A percentile compares a stretch with the other conserved stretches of the same genome.
These are phyloP conservation scores for Candida golubevii DNA, from an alignment of 805 yeast species.

Conservation along the genomic window DNA sequence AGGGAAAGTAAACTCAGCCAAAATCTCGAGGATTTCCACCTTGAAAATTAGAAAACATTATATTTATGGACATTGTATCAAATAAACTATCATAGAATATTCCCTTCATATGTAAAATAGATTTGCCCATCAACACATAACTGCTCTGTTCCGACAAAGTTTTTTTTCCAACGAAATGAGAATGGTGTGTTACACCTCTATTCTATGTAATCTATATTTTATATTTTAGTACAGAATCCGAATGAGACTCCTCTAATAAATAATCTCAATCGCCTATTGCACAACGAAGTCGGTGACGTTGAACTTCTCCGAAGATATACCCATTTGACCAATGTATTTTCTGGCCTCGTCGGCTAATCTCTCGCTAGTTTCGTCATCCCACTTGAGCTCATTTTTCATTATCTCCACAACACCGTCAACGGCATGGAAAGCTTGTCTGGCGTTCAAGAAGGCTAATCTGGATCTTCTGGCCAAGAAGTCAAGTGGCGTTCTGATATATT, in stretches of 20 bases:
- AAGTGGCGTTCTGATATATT: conserved; percentile 80
- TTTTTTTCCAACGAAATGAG: too few species aligned
- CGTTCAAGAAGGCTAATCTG: conserved; percentile 87
- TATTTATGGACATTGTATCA: neutral
- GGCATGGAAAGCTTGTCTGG: conserved; percentile 73
- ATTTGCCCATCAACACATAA: too few species aligned
- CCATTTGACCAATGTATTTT: conserved; percentile 61
- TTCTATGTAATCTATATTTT: conserved; percentile 7
- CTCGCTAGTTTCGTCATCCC: conserved; percentile 61
- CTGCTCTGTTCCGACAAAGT: too few species aligned
- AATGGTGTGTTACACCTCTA: neutral
- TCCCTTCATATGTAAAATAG: too few species aligned
- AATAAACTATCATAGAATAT: too few species aligned
- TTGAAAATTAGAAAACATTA: conserved; percentile 3
- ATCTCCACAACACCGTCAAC: conserved; percentile 82
- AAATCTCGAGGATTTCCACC: conserved; percentile 27
- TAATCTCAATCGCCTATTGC: conserved; percentile 9
- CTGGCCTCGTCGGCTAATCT: conserved; percentile 49
- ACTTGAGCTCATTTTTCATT: conserved; percentile 73
- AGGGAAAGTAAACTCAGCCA: conserved; percentile 32
- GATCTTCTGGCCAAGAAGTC: conserved; percentile 93
- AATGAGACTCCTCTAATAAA: conserved; percentile 2
- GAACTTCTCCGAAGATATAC: conserved; percentile 31
- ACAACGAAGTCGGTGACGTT: conserved; percentile 18
- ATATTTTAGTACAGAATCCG: neutral